phyloP scores from a whole-genome alignment of 176 grass and related monocot genomes.

The Areca catechu region DNA sequence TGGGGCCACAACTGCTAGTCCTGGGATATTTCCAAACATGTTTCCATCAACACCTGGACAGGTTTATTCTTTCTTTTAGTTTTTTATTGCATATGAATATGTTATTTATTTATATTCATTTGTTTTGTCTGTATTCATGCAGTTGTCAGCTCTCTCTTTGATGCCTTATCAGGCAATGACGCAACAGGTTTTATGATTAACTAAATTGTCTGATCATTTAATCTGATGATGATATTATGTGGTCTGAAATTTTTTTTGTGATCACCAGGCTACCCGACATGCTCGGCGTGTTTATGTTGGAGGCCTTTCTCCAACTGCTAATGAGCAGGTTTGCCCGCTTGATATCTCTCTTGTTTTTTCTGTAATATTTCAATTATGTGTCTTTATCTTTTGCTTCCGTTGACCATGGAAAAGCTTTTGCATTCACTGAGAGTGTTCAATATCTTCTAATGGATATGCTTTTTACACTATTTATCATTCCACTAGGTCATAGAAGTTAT shows the following conservation, averaged over 20 bases:
- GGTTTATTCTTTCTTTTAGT: conserved; percentile 25
- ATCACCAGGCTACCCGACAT: conserved; percentile 64
- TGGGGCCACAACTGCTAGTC: conserved; percentile 29
- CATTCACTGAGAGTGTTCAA: too few species aligned
- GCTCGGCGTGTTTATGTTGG: conserved; percentile 95
- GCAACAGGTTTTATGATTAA: conserved; percentile 41
- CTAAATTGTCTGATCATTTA: too few species aligned
- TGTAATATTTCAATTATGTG: too few species aligned
- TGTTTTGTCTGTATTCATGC: conserved; percentile 1
- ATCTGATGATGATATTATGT: neutral
- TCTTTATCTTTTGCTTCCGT: too few species aligned
- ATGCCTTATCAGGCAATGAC: conserved; percentile 98
- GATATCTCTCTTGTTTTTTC: too few species aligned
- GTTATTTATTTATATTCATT: too few species aligned
- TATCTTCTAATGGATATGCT: too few species aligned
- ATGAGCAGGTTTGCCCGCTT: conserved; percentile 52
- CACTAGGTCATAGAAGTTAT: too few species aligned
- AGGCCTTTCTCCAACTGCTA: conserved; percentile 85
- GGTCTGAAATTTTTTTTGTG: neutral
- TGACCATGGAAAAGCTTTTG: too few species aligned
- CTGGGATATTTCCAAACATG: conserved; percentile 80
- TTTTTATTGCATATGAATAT: neutral
- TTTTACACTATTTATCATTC: too few species aligned
- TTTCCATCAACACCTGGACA: conserved; percentile 62
- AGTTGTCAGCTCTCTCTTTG: conserved; percentile 59